Evolutionary conservation across 1,139 yeast genomes (phyloP).

Genomic region (Scheffersomyces stambukii): DNA sequence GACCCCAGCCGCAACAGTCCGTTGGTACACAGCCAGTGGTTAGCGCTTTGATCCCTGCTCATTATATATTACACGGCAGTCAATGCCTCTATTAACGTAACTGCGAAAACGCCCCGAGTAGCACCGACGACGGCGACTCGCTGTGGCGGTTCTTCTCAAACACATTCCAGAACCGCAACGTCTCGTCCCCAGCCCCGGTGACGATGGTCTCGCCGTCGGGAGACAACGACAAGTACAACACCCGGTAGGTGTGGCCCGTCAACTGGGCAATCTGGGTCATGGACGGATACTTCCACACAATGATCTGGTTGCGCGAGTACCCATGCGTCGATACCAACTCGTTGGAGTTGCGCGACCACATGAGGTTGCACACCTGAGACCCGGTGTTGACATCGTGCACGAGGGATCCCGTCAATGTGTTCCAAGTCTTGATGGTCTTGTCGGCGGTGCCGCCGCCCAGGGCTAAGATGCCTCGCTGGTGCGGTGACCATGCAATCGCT

Average conservation of each 20-base stretch:
- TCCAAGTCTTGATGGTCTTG: slow-evolving; percentile 88
- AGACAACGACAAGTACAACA: slow-evolving; percentile 82
- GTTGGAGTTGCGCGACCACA: slow-evolving; percentile 90
- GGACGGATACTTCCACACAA: slow-evolving; percentile 91
- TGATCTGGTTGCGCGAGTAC: slow-evolving; percentile 83
- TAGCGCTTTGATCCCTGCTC: background rate
- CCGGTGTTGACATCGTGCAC: slow-evolving; percentile 85
- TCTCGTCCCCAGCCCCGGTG: slow-evolving; percentile 98
- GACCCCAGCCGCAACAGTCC: slow-evolving; percentile 20
- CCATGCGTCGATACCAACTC: slow-evolving; percentile 96
- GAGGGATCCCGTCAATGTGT: slow-evolving; percentile 72
- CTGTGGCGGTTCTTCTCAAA: slow-evolving; percentile 70
- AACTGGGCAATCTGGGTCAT: slow-evolving; percentile 92
- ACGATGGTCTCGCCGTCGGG: slow-evolving; percentile 98
- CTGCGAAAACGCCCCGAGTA: slow-evolving; percentile 77
- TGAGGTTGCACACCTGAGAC: slow-evolving; percentile 90
- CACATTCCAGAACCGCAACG: slow-evolving; percentile 88
- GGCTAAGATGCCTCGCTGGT: slow-evolving; percentile 87
- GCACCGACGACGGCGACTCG: slow-evolving; percentile 56
- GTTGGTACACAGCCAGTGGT: slow-evolving; percentile 18
- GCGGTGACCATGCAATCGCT: slow-evolving; percentile 98
- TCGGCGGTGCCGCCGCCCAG: slow-evolving; percentile 99
- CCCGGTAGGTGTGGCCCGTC: slow-evolving; percentile 93
- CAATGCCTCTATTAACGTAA: slow-evolving; percentile 39
- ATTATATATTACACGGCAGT: slow-evolving; percentile 1